These are phyloP conservation scores for Nannochloropsis salina DNA, from an alignment of 108 stramenopile genomes.

Conservation along the genomic window DNA sequence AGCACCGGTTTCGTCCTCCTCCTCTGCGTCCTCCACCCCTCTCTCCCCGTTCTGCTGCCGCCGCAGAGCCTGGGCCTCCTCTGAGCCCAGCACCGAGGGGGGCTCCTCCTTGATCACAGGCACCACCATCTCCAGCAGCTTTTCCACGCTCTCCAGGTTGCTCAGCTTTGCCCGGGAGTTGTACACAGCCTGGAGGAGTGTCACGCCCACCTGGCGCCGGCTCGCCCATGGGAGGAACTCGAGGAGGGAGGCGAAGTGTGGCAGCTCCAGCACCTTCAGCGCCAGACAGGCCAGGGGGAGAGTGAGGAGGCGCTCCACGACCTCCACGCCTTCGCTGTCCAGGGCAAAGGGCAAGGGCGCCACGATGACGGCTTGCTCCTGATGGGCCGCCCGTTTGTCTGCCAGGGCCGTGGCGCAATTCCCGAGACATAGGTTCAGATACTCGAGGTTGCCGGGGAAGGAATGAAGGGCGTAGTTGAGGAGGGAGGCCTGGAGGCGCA, in stretches of 20 bases:
- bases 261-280: conserved; percentile 64
- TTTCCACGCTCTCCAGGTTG: conserved; percentile 63
- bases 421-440: conserved; percentile 71
- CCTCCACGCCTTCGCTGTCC: conserved; percentile 68
- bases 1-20: neutral
- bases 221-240: conserved; percentile 74
- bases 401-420: conserved; percentile 63
- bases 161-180: conserved; percentile 24
- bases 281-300: conserved; percentile 63
- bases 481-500: conserved; percentile 82
- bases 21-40: conserved; percentile 36
- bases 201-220: conserved; percentile 31
- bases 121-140: conserved; percentile 72
- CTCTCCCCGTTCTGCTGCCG: conserved; percentile 1
- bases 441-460: conserved; percentile 79
- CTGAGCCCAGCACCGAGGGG: conserved; percentile 13
- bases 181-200: conserved; percentile 34
- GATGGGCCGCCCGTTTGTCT: conserved; percentile 15
- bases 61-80: conserved; percentile 21
- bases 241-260: conserved; percentile 68
- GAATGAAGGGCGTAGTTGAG: conserved; percentile 81
- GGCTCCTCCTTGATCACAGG: conserved; percentile 73
- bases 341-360: conserved; percentile 46
- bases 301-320: conserved; percentile 78
- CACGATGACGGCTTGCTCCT: conserved; percentile 24